phyloP scores from a whole-genome alignment of 148 eudicot species.

The Salicornia ramosissima region DNA sequence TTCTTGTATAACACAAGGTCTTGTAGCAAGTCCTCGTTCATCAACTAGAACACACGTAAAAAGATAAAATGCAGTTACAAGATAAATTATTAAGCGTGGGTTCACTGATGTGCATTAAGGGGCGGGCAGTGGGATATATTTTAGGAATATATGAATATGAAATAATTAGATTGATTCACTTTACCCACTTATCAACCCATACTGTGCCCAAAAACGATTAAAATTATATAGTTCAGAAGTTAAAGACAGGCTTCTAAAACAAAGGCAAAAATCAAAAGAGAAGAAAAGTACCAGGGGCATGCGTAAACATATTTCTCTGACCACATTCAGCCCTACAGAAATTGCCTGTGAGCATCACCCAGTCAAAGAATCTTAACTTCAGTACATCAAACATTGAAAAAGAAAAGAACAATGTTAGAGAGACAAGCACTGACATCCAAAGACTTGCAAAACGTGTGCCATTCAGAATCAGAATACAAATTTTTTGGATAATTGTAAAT shows the following conservation, averaged over 20 bases:
- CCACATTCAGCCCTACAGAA: slow-evolving; percentile 87
- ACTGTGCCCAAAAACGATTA: background rate
- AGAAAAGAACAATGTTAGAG: background rate
- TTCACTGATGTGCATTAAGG: background rate
- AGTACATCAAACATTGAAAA: background rate
- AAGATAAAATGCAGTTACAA: background rate
- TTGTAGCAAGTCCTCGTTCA: slow-evolving; percentile 98
- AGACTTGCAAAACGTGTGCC: background rate
- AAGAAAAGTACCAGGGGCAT: slow-evolving; percentile 76
- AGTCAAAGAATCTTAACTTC: no score
- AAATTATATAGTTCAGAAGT: background rate
- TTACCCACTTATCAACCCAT: no score
- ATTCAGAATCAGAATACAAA: slow-evolving; percentile 6
- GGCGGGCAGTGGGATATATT: slow-evolving; percentile 2
- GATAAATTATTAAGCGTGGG: no score
- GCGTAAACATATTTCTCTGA: slow-evolving; percentile 90
- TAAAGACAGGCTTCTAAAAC: background rate
- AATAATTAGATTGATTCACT: background rate
- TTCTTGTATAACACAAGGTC: slow-evolving; percentile 89
- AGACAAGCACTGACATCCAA: slow-evolving; percentile 2
- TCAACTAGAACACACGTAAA: slow-evolving; percentile 46
- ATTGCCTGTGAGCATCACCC: no score
- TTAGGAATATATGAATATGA: background rate
- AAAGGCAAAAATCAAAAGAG: background rate
- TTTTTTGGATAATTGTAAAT: background rate